Evolutionary conservation across 306 rosid species (phyloP).

Genomic region (Carpinus fangiana): DNA sequence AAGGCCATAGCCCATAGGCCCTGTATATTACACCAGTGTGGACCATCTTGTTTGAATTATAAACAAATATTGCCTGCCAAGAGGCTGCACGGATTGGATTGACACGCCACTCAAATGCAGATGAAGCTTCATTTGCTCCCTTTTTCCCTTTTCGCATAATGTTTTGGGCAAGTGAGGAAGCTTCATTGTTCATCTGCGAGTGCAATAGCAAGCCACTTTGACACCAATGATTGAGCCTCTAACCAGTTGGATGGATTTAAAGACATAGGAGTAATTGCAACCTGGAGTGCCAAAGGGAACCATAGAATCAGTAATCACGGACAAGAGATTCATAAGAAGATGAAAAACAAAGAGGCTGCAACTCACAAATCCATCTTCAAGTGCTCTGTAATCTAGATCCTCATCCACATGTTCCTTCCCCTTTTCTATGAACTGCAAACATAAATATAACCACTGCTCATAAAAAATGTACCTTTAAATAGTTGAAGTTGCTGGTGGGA

Average conservation of each 20-base stretch:
- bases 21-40: not conserved
- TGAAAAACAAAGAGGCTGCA: slow-evolving; percentile 1
- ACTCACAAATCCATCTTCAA: slow-evolving; percentile 64
- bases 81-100: not conserved
- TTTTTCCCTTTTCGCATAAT: not conserved
- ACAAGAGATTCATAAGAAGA: not conserved
- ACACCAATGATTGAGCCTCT: slow-evolving; percentile 42
- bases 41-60: not conserved
- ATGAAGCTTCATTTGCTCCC: not conserved
- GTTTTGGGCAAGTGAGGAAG: not conserved
- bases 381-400: slow-evolving; percentile 40
- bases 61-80: not conserved
- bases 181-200: slow-evolving; percentile 23
- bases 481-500: not conserved
- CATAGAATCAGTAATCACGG: slow-evolving; percentile 1
- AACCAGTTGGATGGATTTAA: slow-evolving; percentile 26
- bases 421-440: slow-evolving; percentile 44
- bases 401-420: slow-evolving; percentile 34
- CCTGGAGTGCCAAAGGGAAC: slow-evolving; percentile 34
- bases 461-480: slow-evolving; percentile 5
- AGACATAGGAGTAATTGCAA: slow-evolving; percentile 49
- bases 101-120: not conserved
- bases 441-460: slow-evolving; percentile 8
- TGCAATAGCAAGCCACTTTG: slow-evolving; percentile 50
- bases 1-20: not conserved